Percentiles rank a stretch among this genome's conserved stretches.
These are phyloP conservation scores for Lasiosphaeria miniovina DNA, from an alignment of 495 filamentous ascomycete genomes.

Conservation along the genomic window DNA sequence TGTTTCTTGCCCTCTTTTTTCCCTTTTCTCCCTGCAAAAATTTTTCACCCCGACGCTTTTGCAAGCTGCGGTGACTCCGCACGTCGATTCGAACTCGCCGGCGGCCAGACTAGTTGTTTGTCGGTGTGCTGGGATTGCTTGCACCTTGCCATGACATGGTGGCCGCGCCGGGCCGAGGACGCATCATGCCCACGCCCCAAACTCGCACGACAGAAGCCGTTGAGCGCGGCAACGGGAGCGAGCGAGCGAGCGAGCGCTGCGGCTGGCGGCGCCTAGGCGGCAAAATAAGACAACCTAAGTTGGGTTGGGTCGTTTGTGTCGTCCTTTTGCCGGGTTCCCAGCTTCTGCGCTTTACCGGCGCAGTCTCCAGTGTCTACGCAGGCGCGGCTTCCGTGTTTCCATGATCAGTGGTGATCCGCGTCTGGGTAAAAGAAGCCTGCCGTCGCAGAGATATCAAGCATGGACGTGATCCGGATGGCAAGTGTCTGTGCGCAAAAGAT, in stretches of 20 bases:
- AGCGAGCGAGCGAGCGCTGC: conserved; percentile 1
- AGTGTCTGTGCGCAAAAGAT: conserved; percentile 23
- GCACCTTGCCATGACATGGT: no score
- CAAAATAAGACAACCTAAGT: background rate
- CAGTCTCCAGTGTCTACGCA: conserved; percentile 11
- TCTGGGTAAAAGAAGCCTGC: conserved; percentile 15
- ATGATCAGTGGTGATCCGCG: conserved; percentile 13
- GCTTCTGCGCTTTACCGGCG: background rate
- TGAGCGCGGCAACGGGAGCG: background rate
- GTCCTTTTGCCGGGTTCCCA: conserved; percentile 5
- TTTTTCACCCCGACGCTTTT: background rate
- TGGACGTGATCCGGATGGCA: conserved; percentile 20
- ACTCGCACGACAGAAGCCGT: background rate
- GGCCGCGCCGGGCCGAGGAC: no score
- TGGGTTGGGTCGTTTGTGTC: background rate
- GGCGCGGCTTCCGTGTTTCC: conserved; percentile 6
- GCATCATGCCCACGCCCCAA: no score
- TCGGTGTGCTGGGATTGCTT: no score
- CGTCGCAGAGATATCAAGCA: conserved; percentile 19
- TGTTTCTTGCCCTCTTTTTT: background rate
- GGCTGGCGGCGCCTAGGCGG: conserved; percentile 16
- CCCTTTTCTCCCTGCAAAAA: background rate
- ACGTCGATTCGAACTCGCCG: no score
- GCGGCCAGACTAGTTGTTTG: no score
- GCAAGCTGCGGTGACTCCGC: no score